Evolutionary conservation across 2,329 filamentous ascomycete species (phyloP).

Genomic region (Pseudogymnoascus sp.): DNA sequence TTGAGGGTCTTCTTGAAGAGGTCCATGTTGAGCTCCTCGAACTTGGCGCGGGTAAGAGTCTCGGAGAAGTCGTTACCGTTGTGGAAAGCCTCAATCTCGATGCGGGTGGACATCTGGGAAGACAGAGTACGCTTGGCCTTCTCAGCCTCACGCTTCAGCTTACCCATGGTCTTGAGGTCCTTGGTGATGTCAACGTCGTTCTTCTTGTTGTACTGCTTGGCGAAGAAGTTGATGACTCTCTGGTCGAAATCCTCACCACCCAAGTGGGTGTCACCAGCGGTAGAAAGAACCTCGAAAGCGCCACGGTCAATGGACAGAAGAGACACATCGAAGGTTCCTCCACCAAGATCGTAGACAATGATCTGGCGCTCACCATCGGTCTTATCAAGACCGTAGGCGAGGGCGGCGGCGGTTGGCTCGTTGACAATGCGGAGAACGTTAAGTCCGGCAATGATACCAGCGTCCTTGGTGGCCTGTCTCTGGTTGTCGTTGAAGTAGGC

Average conservation of each 20-base stretch:
- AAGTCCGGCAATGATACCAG: slow-evolving; percentile 82
- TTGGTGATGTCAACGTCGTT: slow-evolving; percentile 85
- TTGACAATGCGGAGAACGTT: slow-evolving; percentile 96
- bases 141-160: slow-evolving; percentile 98
- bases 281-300: slow-evolving; percentile 90
- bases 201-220: slow-evolving; percentile 99
- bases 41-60: slow-evolving; percentile 96
- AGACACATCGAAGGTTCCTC: slow-evolving; percentile 91
- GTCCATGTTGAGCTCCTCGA: slow-evolving; percentile 98
- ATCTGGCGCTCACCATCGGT: slow-evolving; percentile 76
- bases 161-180: slow-evolving; percentile 96
- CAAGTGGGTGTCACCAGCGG: slow-evolving; percentile 92
- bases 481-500: slow-evolving; percentile 99
- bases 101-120: slow-evolving; percentile 84
- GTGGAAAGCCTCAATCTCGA: slow-evolving; percentile 96
- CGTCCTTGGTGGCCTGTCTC: slow-evolving; percentile 93
- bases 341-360: slow-evolving; percentile 88
- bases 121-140: slow-evolving; percentile 98
- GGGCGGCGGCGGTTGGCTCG: slow-evolving; percentile 90
- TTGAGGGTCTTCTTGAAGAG: slow-evolving; percentile 99
- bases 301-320: slow-evolving; percentile 86
- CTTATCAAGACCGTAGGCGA: slow-evolving; percentile 91
- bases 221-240: slow-evolving; percentile 91
- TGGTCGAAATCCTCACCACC: slow-evolving; percentile 99
- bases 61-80: slow-evolving; percentile 97